These are phyloP conservation scores for Pinus tabuliformis DNA, from an alignment of 75 land plant species.

Conservation along the genomic window DNA sequence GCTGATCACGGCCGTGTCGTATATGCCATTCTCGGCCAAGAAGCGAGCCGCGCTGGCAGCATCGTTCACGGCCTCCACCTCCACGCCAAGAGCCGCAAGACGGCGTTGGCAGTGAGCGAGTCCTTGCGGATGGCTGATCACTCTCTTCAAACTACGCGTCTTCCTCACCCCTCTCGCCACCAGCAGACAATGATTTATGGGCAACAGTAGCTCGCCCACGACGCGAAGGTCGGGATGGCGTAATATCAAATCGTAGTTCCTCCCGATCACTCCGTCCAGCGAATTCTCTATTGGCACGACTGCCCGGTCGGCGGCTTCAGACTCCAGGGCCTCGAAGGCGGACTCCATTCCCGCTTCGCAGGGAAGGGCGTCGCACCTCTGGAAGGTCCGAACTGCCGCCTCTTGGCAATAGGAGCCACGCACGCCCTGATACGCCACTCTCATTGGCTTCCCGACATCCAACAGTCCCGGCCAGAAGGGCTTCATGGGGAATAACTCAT, in stretches of 20 bases:
- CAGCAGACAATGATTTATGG: constrained; percentile 38
- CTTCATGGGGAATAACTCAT: background rate
- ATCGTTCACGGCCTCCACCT: constrained; percentile 6
- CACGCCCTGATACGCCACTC: constrained; percentile 32
- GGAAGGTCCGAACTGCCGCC: constrained; percentile 20
- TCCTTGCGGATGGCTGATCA: constrained; percentile 35
- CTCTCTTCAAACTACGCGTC: background rate
- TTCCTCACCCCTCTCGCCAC: constrained; percentile 15
- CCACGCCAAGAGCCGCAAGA: background rate
- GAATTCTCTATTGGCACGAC: constrained; percentile 34
- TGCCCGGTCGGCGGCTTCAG: constrained; percentile 16
- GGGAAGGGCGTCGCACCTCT: constrained; percentile 8
- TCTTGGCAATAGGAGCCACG: constrained; percentile 23
- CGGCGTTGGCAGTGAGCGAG: constrained; percentile 12
- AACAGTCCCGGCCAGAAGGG: background rate
- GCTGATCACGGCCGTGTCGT: constrained; percentile 33
- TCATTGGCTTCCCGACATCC: background rate
- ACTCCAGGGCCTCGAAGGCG: constrained; percentile 23
- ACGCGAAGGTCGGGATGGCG: constrained; percentile 15
- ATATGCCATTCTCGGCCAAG: constrained; percentile 10
- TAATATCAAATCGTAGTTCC: constrained; percentile 31
- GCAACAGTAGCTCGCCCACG: constrained; percentile 20
- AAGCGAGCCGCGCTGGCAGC: constrained; percentile 12
- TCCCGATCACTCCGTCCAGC: constrained; percentile 21
- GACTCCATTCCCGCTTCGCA: constrained; percentile 19